Evolutionary conservation across 805 yeast species (phyloP), one percentile per base, ranked within the genome.

Genomic region (Lipomyces starkeyi): DNA sequence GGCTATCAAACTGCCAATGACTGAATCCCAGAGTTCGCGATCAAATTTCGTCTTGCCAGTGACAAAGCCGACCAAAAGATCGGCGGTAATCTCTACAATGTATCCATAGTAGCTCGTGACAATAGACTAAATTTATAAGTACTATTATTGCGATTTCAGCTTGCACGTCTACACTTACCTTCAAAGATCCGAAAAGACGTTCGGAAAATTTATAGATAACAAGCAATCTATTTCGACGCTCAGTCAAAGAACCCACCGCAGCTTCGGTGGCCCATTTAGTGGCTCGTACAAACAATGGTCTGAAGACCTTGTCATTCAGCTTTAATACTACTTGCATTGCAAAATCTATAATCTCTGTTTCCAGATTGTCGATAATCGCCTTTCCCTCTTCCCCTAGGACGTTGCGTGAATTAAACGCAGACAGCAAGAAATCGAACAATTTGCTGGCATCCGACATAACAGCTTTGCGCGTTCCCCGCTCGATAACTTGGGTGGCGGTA

Each of bases 251-350:
- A 13, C 85, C 85, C 56, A 90, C 93, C 78, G 89, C 96, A 66
- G 93, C 97, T 70, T 88, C 90, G 74, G 91, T 85, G 1, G 97
- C 96, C 99, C 99, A 95, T 77, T 93, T 87, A 13, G 90, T 93
- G 73, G 92, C 82, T 32, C 88, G 83, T 6, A 93, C 94, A 80
- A 95, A 95, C 76, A 91, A 82, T 22, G 99, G 99, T 76, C 98
- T 87, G 84, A 95, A 95, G 27, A 88, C 86, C 80, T 91, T 92
- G 78, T 95, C 99, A 77, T 95, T 95, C 80, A 95, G 85, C 79
- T 94, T 93, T 88, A 95, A 84, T 22, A 94, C 96, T 73, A 87
- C 88, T 29, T 82, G 82, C 71, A 94, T 86, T 25, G 91, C 93
- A 76, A 93, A 86, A 52, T 85, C 82, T 74, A 90, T 89, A 76